phyloP scores from a whole-genome alignment of 371 early-diverging fungal species.

The Apophysomyces elegans region DNA sequence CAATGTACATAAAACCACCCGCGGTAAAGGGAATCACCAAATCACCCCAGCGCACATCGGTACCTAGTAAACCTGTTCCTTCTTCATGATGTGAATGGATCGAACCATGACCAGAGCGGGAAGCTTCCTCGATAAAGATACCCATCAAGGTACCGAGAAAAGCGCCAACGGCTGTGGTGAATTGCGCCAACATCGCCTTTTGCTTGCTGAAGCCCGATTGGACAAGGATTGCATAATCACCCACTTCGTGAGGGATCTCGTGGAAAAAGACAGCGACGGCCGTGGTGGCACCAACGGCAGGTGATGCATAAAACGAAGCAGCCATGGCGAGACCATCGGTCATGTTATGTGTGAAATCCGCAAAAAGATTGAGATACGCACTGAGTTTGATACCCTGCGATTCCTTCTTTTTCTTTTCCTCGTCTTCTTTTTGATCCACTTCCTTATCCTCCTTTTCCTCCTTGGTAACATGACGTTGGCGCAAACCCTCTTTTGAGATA shows the following conservation, averaged over 20 bases:
- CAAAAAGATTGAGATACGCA: constrained; percentile 84
- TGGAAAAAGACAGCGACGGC: constrained; percentile 93
- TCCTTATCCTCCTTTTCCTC: constrained; percentile 12
- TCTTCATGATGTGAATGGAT: constrained; percentile 6
- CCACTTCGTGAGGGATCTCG: constrained; percentile 93
- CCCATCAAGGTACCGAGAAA: constrained; percentile 83
- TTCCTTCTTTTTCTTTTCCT: constrained; percentile 5
- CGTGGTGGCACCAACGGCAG: constrained; percentile 82
- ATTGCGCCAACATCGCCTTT: constrained; percentile 84
- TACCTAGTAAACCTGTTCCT: constrained; percentile 51
- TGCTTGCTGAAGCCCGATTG: constrained; percentile 81
- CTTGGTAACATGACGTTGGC: constrained; percentile 25
- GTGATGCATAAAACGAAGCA: constrained; percentile 84
- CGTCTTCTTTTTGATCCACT: background rate
- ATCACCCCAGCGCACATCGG: constrained; percentile 57
- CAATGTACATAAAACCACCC: constrained; percentile 90
- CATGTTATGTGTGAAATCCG: constrained; percentile 90
- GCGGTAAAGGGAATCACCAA: constrained; percentile 88
- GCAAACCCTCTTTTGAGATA: constrained; percentile 27
- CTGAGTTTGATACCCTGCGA: constrained; percentile 65
- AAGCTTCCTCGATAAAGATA: constrained; percentile 77
- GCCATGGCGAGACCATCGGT: constrained; percentile 95
- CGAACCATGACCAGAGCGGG: constrained; percentile 8
- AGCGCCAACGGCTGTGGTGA: constrained; percentile 82
- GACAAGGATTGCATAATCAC: constrained; percentile 90